Evolutionary conservation across 768 basidiomycete species (phyloP), one percentile per base, ranked within the genome.

Genomic region (Paxillus ammoniavirescens): DNA sequence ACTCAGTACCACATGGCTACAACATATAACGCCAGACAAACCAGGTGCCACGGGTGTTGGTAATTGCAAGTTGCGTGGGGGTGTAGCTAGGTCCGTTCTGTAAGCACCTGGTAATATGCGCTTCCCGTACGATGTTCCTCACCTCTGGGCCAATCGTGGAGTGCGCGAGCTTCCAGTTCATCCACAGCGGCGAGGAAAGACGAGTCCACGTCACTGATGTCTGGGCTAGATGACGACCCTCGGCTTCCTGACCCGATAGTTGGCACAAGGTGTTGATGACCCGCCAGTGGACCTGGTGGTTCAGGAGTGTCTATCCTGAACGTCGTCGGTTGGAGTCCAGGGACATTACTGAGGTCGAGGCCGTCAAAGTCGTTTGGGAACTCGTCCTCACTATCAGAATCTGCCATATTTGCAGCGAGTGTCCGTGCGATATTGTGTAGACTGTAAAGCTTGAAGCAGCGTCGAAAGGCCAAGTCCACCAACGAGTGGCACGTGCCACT

Each of bases 351-450:
- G 54, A 77, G 80, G 56, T 77, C 73, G 18, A 82, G 42, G 14
- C 75, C 76, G 4, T 75, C 75, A 53, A 84, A 80, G 21, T 79
- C 77, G 60, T 86, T 84, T 0, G 76, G 77, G 52, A 79, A 87
- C 50, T 83, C 78, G 60, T 86, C 81, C n/a, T 72, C 71, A 1
- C 60, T 62, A 31, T 61, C 61, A 1, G 28, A 42, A 50, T 61
- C 61, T 33, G 66, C 45, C 71, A 72, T 72, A 42, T 42, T 43
- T 37, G 36, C n/a, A n/a, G n/a, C 23, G 28, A 35, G 38, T 45
- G 31, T 38, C 47, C 17, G 52, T 26, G 23, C 14, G 42, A 9
- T 26, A 21, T 23, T 44, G 12, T 6, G 8, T 31, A 31, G 31
- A 8, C 31, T 31, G 1, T 31, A 10, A 31, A 31, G 28, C 28